phyloP scores from a whole-genome alignment of 1,284 basidiomycete genomes.

The Cutaneotrichosporon cutaneum region DNA sequence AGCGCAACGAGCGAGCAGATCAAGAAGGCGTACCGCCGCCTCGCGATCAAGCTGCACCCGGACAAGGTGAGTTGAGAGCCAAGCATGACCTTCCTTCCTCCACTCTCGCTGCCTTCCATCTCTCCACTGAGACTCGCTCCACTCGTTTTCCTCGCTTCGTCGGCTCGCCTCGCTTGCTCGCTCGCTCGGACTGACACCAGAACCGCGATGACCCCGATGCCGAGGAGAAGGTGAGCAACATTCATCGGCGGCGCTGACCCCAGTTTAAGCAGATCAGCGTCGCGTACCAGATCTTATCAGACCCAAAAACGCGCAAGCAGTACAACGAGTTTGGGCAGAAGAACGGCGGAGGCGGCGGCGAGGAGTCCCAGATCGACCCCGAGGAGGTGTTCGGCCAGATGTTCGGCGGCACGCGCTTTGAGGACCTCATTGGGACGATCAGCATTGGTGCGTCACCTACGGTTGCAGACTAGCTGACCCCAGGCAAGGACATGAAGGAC shows the following conservation, averaged over 20 bases:
- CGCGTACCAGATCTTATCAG: slow-evolving; percentile 81
- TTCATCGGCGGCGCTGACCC: too few species aligned
- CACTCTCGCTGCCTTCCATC: neutral
- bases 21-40: slow-evolving; percentile 92
- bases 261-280: slow-evolving; percentile 85
- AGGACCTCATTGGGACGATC: slow-evolving; percentile 57
- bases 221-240: too few species aligned
- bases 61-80: slow-evolving; percentile 55
- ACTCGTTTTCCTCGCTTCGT: neutral
- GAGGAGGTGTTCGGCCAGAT: slow-evolving; percentile 91
- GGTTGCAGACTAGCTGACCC: slow-evolving; percentile 31
- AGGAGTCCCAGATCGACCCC: slow-evolving; percentile 59
- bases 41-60: slow-evolving; percentile 78
- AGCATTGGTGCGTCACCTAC: slow-evolving; percentile 46
- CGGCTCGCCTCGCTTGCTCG: too few species aligned
- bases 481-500: slow-evolving; percentile 96
- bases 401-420: slow-evolving; percentile 63
- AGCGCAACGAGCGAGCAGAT: slow-evolving; percentile 57
- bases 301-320: slow-evolving; percentile 76
- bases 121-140: neutral
- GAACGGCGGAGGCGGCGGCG: slow-evolving; percentile 46
- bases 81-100: neutral
- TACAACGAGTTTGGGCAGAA: slow-evolving; percentile 77
- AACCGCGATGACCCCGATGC: slow-evolving; percentile 90
- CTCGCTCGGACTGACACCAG: slow-evolving; percentile 51